phyloP scores from a whole-genome alignment of 1,284 basidiomycete genomes.

The Wallemia ichthyophaga region DNA sequence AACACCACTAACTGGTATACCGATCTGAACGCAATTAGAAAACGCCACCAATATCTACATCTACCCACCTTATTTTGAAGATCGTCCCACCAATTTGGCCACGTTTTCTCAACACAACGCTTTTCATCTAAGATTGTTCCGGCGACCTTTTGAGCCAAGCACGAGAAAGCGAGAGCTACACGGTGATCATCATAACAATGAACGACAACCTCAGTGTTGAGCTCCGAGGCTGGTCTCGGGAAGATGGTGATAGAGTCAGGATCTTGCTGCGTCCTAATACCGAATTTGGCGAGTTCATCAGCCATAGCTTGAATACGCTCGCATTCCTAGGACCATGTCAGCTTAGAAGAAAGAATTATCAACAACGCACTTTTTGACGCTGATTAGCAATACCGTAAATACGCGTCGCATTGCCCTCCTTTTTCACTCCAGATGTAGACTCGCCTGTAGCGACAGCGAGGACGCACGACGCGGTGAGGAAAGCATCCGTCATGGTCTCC shows the following conservation, averaged over 20 bases:
- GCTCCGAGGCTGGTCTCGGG: conserved; percentile 32
- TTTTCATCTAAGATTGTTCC: conserved; percentile 76
- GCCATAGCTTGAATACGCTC: conserved; percentile 92
- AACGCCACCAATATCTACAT: conserved; percentile 2
- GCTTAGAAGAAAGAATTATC: neutral
- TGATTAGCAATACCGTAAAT: conserved; percentile 95
- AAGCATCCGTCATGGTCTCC: conserved; percentile 99
- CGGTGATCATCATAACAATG: conserved; percentile 97
- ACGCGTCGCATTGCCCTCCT: conserved; percentile 26
- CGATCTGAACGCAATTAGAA: conserved; percentile 28
- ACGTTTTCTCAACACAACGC: conserved; percentile 95
- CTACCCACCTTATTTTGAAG: conserved; percentile 54
- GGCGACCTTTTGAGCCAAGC: conserved; percentile 42
- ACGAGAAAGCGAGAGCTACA: conserved; percentile 93
- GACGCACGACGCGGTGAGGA: conserved; percentile 73
- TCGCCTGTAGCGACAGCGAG: conserved; percentile 49
- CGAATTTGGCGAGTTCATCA: conserved; percentile 81
- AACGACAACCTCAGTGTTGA: conserved; percentile 39
- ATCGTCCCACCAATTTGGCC: conserved; percentile 99
- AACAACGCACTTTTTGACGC: conserved; percentile 16
- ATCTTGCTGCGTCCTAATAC: conserved; percentile 67
- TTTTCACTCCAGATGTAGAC: conserved; percentile 15
- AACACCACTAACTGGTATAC: conserved; percentile 58
- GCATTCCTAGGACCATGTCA: conserved; percentile 55
- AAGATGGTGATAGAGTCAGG: conserved; percentile 78